Base-by-base conservation (phyloP, 2,329 filamentous ascomycete genomes). In the Esteya vermicola region DNA sequence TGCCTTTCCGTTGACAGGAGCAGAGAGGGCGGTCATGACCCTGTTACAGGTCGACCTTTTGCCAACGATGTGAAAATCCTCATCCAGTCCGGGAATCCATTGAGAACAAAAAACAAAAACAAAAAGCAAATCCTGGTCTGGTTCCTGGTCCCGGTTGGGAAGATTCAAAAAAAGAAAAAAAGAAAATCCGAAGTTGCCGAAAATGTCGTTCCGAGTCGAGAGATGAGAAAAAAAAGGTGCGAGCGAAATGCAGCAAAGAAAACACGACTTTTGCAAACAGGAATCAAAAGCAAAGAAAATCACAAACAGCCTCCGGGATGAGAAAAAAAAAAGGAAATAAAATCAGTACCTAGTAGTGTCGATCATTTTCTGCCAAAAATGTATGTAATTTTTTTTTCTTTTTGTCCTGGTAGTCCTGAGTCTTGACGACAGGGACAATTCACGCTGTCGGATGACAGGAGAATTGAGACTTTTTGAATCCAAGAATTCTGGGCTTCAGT, bases 341-440 rank as follows among this genome's bases (percentile, higher is more conserved):
- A 54, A 54, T 57, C 63, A 62, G 61, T 76, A 76, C 72, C 72
- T 76, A 55, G 72, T 65, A 59, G 71, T 68, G 60, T 75, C 69
- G 57, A 72, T 68, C 60, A 72, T 65, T 55, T 73, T 68, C n/a
- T n/a, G n/a, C n/a, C n/a, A n/a, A n/a, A n/a, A 59, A 65, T 54
- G n/a, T n/a, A n/a, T n/a, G n/a, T n/a, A n/a, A n/a, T n/a, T n/a
- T n/a, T n/a, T n/a, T n/a, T n/a, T n/a, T n/a, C n/a, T 52, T 62
- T 70, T 63, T 63, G 72, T 59, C 63, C 63, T 55, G 69, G 61
- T 69, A 74, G 72, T 41, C 26, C 21, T n/a, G n/a, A n/a, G n/a
- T 41, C 38, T 21, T 21, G 31, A 26, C 14, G 21, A 16, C 6
- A 23, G 16, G 33, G 38, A 27, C 30, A 41, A 23, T 35, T 23